A percentile compares a stretch with the other conserved stretches of the same genome.
These are phyloP conservation scores for Rhizoctonia solani DNA, from an alignment of 1,284 basidiomycete genomes.

Conservation along the genomic window DNA sequence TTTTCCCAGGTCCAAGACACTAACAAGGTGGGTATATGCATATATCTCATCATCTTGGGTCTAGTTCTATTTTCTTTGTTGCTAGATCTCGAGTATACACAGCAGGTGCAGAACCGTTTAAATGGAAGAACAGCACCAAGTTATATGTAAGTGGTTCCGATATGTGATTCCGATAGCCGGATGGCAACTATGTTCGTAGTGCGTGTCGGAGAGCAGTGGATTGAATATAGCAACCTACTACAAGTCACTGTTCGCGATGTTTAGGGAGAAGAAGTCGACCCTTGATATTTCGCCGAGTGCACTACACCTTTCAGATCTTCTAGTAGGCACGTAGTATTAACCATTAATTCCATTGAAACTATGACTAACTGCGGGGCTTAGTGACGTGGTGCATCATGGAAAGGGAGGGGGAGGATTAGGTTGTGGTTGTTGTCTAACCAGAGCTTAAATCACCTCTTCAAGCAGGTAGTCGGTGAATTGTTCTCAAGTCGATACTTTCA, in stretches of 20 bases:
- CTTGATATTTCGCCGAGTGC: background rate
- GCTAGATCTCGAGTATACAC: constrained; percentile 10
- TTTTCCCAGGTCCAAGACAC: background rate
- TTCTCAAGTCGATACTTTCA: too few relatives aligned
- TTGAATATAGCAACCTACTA: constrained; percentile 5
- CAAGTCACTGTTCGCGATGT: background rate
- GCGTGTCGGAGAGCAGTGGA: background rate
- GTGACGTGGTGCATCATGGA: background rate
- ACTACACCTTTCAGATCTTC: background rate
- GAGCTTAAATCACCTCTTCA: too few relatives aligned
- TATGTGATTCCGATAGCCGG: too few relatives aligned
- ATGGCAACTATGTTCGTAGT: background rate
- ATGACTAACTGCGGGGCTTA: background rate
- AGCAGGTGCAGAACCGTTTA: background rate
- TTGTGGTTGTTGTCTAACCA: background rate
- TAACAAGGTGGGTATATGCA: background rate
- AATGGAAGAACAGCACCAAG: background rate
- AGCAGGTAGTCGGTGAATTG: too few relatives aligned
- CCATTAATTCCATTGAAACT: background rate
- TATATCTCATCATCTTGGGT: background rate
- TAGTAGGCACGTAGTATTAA: background rate
- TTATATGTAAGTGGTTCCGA: background rate
- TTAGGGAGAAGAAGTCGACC: background rate
- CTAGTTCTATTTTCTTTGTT: background rate
- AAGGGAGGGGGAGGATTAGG: background rate